Evolutionary conservation across 768 basidiomycete genomes (phyloP), one percentile per base, ranked within the genome.

Genomic region (Amanita pallidorosea): DNA sequence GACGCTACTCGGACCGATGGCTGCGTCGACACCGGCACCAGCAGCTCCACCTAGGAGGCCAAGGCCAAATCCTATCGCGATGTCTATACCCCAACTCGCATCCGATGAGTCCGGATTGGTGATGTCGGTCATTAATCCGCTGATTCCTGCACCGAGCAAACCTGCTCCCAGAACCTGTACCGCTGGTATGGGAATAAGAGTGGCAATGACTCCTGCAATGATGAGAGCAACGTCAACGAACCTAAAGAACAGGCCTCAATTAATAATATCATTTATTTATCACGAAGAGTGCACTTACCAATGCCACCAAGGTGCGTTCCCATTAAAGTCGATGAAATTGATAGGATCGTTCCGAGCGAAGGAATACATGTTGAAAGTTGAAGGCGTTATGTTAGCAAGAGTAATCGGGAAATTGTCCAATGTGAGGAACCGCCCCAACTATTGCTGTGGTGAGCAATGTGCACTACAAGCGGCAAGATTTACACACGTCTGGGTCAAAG

Each of bases 291-390:
- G 13, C 1, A 40, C 37, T 11, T 45, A 49, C 55, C 53, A 49
- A 35, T 55, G 55, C 55, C 55, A 55, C 53, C 55, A 49, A 49
- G 52, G 52, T 15, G 47, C 55, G 9, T 55, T 55, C 7, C 55
- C 55, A 34, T 55, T 55, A 4, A 55, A 13, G 40, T 55, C 55
- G 17, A 55, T 45, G 20, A 49, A 55, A 29, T 55, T 55, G 25
- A 55, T 23, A n/a, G 55, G 55, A 31, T 55, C 52, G 23, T 55
- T 55, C 5, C 52, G 46, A 15, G 53, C 48, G 20, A 55, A 55
- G 1, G 53, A n/a, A 11, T 55, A 55, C 45, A 53, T 47, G 47
- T 55, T 55, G 52, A 55, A 53, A 0, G 52, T 49, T 11, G 27
- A 53, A 5, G 55, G 45, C 11, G 9, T 49, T 17, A 20, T 9